Evolutionary conservation across 2,329 filamentous ascomycete species (phyloP).

Genomic region (Fonsecaea monophora): DNA sequence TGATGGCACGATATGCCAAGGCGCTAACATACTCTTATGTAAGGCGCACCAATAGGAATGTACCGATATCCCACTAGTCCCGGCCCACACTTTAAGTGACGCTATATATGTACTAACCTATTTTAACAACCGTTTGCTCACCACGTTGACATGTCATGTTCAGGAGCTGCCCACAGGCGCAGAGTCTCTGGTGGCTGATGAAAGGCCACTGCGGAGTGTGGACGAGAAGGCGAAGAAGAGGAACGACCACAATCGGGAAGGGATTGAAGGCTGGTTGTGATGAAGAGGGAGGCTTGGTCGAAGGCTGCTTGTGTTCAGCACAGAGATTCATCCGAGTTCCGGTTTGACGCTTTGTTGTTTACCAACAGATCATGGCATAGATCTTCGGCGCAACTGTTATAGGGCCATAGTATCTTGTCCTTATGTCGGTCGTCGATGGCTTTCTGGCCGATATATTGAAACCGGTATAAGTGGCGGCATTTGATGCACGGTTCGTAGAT

Average conservation of each 20-base stretch:
- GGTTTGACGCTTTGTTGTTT: constrained; percentile 17
- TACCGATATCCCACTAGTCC: background rate
- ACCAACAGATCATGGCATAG: background rate
- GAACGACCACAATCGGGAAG: constrained; percentile 14
- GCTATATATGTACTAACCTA: background rate
- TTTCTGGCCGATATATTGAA: constrained; percentile 8
- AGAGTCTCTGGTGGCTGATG: constrained; percentile 16
- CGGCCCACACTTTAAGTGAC: background rate
- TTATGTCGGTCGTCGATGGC: constrained; percentile 7
- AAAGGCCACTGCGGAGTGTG: constrained; percentile 16
- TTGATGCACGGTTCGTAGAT: constrained; percentile 13
- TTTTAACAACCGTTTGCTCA: constrained; percentile 11
- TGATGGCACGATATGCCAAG: too few species aligned
- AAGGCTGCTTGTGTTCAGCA: constrained; percentile 21
- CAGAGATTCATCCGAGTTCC: constrained; percentile 10
- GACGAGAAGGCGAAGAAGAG: constrained; percentile 18
- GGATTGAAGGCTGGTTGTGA: constrained; percentile 18
- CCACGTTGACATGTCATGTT: constrained; percentile 12
- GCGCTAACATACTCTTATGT: too few species aligned
- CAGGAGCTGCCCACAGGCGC: constrained; percentile 14
- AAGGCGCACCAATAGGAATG: too few species aligned
- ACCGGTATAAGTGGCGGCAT: constrained; percentile 17
- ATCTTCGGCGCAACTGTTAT: constrained; percentile 4
- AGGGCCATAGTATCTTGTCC: background rate
- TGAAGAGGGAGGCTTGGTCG: constrained; percentile 11